Evolutionary conservation across 225 moss, liverwort and hornwort genomes (phyloP).

Genomic region (Sphagnum tenellum): DNA sequence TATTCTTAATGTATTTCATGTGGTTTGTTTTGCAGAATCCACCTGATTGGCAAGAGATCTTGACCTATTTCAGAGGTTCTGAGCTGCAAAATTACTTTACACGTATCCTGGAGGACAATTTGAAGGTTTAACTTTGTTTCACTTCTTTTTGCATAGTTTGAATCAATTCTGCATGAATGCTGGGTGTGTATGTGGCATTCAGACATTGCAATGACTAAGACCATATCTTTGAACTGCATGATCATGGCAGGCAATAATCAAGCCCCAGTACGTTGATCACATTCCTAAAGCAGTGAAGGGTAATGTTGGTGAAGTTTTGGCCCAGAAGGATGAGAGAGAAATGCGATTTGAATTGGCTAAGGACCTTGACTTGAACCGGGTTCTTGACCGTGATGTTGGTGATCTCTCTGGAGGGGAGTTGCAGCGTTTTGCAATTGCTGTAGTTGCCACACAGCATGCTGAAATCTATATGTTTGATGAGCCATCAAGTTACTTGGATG

Average conservation of each 20-base stretch:
- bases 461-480: constrained; percentile 99
- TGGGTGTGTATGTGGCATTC: too few relatives aligned
- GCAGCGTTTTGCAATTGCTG: constrained; percentile 92
- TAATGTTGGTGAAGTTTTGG: constrained; percentile 85
- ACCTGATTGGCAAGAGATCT: constrained; percentile 94
- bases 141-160: too few relatives aligned
- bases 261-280: constrained; percentile 93
- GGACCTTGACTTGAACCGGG: constrained; percentile 91
- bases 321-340: constrained; percentile 89
- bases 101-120: constrained; percentile 86
- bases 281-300: constrained; percentile 96
- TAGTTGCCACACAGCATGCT: constrained; percentile 87
- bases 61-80: constrained; percentile 94
- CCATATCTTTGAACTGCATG: too few relatives aligned
- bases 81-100: constrained; percentile 97
- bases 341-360: constrained; percentile 68
- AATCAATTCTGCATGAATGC: too few relatives aligned
- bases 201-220: too few relatives aligned
- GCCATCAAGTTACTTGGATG: constrained; percentile 94
- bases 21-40: constrained; percentile 47
- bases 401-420: constrained; percentile 95
- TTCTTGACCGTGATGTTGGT: constrained; percentile 92
- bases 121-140: constrained; percentile 41
- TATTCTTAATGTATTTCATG: too few relatives aligned
- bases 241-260: constrained; percentile 67